phyloP scores from a whole-genome alignment of 805 yeast species.

The Nakazawaea populi region DNA sequence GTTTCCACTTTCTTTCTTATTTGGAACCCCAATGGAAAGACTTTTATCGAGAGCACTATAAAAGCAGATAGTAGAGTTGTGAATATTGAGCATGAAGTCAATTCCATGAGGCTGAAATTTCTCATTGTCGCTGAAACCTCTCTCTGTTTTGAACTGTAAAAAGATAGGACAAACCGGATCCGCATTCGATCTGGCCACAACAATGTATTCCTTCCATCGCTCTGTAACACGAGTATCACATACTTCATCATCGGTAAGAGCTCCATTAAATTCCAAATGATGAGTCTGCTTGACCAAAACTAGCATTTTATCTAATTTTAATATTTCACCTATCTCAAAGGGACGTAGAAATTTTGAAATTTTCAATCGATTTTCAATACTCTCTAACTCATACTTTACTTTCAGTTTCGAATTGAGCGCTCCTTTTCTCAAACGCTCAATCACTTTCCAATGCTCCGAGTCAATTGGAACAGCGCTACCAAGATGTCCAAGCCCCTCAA shows the following conservation, averaged over 20 bases:
- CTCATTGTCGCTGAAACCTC: conserved; percentile 23
- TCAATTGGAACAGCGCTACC: conserved; percentile 13
- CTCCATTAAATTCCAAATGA: conserved; percentile 21
- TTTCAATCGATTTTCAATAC: conserved; percentile 16
- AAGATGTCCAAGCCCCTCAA: not conserved
- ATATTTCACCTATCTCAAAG: conserved; percentile 51
- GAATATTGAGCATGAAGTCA: conserved; percentile 8
- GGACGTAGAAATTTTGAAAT: conserved; percentile 23
- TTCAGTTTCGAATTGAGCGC: conserved; percentile 19
- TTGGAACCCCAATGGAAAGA: conserved; percentile 38
- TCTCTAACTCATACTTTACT: conserved; percentile 13
- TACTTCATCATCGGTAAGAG: conserved; percentile 44
- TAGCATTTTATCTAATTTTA: conserved; percentile 63
- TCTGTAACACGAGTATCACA: conserved; percentile 54
- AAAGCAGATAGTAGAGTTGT: conserved; percentile 34
- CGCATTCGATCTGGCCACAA: conserved; percentile 64
- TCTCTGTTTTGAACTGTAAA: conserved; percentile 55
- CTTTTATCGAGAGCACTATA: conserved; percentile 70
- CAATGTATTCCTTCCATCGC: conserved; percentile 75
- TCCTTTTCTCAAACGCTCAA: conserved; percentile 17
- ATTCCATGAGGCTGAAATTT: conserved; percentile 4
- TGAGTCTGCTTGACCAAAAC: conserved; percentile 47
- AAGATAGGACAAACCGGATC: conserved; percentile 43
- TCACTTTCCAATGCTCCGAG: conserved; percentile 14
- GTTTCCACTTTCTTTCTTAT: conserved; percentile 7